Evolutionary conservation across 306 rosid genomes (phyloP).

Genomic region (Aeschynomene evenia): DNA sequence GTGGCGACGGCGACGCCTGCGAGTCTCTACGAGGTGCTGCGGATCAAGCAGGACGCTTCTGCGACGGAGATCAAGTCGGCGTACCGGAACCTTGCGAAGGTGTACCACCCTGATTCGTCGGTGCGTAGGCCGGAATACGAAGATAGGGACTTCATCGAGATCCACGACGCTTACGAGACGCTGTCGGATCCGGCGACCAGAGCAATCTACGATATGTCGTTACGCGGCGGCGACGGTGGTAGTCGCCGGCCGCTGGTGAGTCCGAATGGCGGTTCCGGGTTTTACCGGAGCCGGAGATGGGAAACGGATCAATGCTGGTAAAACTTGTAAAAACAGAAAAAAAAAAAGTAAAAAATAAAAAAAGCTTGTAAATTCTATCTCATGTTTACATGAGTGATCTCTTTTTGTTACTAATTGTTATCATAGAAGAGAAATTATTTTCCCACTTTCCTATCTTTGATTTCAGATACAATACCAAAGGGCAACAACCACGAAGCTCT

Average conservation of each 20-base stretch:
- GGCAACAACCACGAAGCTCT: too few species aligned
- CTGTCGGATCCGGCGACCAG: conserved; percentile 76
- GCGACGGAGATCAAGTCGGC: conserved; percentile 25
- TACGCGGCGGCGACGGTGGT: conserved; percentile 23
- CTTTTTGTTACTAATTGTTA: too few species aligned
- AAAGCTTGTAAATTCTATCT: too few species aligned
- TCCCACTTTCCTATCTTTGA: too few species aligned
- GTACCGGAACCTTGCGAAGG: conserved; percentile 39
- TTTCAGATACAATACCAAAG: too few species aligned
- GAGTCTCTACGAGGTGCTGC: conserved; percentile 34
- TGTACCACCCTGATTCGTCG: conserved; percentile 63
- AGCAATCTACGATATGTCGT: conserved; percentile 54
- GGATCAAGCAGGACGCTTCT: conserved; percentile 29
- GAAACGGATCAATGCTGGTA: conserved; percentile 94
- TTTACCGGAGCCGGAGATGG: conserved; percentile 64
- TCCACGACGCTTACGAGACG: conserved; percentile 72
- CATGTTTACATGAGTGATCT: too few species aligned
- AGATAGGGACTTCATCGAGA: conserved; percentile 59
- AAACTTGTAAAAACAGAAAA: background rate
- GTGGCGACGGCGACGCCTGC: background rate
- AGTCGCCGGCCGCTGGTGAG: background rate
- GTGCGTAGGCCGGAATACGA: conserved; percentile 34
- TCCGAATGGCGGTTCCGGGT: conserved; percentile 32
- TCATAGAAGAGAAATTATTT: too few species aligned
- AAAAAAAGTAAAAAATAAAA: background rate